These are phyloP conservation scores for Tolypocladium cylindrosporum DNA, from an alignment of 2,329 filamentous ascomycete genomes.

Conservation along the genomic window DNA sequence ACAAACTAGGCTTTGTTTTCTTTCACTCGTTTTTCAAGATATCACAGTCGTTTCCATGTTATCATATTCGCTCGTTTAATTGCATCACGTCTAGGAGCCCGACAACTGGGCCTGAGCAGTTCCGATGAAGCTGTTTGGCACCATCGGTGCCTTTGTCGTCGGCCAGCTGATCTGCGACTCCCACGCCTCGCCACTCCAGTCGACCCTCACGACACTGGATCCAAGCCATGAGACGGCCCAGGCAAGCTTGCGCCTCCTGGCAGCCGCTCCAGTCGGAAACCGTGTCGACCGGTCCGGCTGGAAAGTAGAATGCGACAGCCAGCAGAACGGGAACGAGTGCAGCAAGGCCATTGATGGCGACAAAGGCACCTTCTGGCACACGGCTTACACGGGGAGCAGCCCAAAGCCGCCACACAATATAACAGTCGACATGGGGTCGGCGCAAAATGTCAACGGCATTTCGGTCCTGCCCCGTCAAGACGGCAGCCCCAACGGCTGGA, in stretches of 20 bases:
- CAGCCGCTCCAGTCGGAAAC: background rate
- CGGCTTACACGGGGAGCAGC: slow-evolving; percentile 1
- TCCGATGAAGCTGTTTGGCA: background rate
- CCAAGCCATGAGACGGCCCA: background rate
- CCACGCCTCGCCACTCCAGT: background rate
- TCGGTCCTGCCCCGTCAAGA: slow-evolving; percentile 19
- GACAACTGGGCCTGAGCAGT: background rate
- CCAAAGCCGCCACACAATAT: slow-evolving; percentile 16
- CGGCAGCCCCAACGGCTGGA: slow-evolving; percentile 14
- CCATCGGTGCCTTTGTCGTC: background rate
- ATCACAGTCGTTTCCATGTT: background rate
- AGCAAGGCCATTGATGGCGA: slow-evolving; percentile 17
- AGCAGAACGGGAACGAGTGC: slow-evolving; percentile 15
- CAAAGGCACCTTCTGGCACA: slow-evolving; percentile 19
- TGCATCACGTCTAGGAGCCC: background rate
- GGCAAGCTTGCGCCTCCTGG: background rate
- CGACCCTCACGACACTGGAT: background rate
- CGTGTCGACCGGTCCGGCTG: slow-evolving; percentile 8
- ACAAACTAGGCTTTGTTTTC: background rate
- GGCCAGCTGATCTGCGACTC: background rate
- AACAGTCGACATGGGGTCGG: slow-evolving; percentile 17
- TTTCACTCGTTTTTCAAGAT: background rate
- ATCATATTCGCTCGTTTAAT: background rate
- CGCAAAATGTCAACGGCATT: slow-evolving; percentile 16
- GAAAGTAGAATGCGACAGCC: slow-evolving; percentile 17